These are phyloP conservation scores for Neurospora crassa DNA, from an alignment of 2,329 filamentous ascomycete species.

Conservation along the genomic window DNA sequence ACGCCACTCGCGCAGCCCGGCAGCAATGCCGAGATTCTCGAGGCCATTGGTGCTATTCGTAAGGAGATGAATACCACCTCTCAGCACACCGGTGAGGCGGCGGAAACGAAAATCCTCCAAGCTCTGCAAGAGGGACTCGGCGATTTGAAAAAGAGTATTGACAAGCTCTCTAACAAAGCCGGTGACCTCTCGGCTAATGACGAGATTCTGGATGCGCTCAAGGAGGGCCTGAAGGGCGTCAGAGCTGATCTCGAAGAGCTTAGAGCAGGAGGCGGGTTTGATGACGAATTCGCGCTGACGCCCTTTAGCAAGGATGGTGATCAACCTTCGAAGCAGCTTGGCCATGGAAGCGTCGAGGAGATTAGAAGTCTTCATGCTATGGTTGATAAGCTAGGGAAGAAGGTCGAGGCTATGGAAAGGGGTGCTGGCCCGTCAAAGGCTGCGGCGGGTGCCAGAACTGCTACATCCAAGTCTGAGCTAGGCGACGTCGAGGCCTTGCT, in stretches of 20 bases:
- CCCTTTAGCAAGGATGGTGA: slow-evolving; percentile 34
- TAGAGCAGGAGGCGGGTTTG: slow-evolving; percentile 27
- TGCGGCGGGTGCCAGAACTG: background rate
- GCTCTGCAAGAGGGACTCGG: slow-evolving; percentile 82
- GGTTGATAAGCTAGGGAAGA: slow-evolving; percentile 25
- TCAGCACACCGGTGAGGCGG: slow-evolving; percentile 55
- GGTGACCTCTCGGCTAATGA: slow-evolving; percentile 73
- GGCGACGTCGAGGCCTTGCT: slow-evolving; percentile 9
- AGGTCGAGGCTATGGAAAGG: slow-evolving; percentile 60
- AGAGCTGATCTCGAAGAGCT: slow-evolving; percentile 70
- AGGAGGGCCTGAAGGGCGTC: slow-evolving; percentile 67
- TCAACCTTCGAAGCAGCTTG: background rate
- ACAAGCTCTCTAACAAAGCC: slow-evolving; percentile 64
- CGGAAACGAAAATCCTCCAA: slow-evolving; percentile 65
- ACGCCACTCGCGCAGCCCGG: slow-evolving; percentile 22
- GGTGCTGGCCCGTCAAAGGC: background rate
- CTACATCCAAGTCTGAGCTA: background rate
- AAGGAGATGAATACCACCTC: background rate
- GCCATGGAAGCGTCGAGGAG: background rate
- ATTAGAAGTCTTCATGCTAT: background rate
- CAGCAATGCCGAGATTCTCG: slow-evolving; percentile 49
- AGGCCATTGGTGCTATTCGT: slow-evolving; percentile 31
- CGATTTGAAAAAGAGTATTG: slow-evolving; percentile 66
- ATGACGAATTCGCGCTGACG: slow-evolving; percentile 39
- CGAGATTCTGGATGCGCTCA: slow-evolving; percentile 82